phyloP scores from a whole-genome alignment of 2,329 filamentous ascomycete genomes.

The Colletotrichum melonis region DNA sequence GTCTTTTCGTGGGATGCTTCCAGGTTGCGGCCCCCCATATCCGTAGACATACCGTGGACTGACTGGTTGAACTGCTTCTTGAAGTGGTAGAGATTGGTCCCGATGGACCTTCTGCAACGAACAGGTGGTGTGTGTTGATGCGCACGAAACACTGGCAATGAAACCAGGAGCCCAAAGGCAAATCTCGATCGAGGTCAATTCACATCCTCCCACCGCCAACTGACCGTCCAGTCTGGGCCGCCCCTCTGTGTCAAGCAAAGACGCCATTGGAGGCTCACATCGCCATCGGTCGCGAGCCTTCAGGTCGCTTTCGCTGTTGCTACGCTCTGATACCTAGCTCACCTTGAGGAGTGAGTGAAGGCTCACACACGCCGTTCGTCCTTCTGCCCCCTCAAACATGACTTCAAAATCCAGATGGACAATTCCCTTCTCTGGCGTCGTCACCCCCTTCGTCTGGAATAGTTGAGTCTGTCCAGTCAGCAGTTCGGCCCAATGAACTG shows the following conservation, averaged over 20 bases:
- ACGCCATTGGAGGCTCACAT: background rate
- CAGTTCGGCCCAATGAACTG: background rate
- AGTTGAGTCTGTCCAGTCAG: background rate
- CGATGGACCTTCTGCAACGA: conserved; percentile 2
- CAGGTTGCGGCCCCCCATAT: background rate
- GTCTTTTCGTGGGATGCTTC: conserved; percentile 29
- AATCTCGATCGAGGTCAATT: background rate
- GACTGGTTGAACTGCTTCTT: background rate
- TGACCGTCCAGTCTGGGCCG: background rate
- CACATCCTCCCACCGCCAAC: background rate
- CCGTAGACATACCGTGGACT: background rate
- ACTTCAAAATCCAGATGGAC: background rate
- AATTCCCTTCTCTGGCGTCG: background rate
- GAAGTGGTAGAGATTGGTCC: background rate
- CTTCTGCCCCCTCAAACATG: background rate
- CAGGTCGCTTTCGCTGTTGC: background rate
- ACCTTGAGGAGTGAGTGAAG: background rate
- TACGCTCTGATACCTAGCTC: background rate
- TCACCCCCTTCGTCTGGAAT: background rate
- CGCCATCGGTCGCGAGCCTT: background rate
- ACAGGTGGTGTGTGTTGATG: conserved; percentile 5
- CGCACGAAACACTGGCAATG: conserved; percentile 19
- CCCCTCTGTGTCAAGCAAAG: background rate
- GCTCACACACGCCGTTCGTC: background rate
- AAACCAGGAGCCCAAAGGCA: conserved; percentile 15